Percentiles rank a stretch among this genome's conserved stretches.
These are phyloP conservation scores for Dacryopinax spathularia DNA, from an alignment of 768 basidiomycete genomes.

Conservation along the genomic window DNA sequence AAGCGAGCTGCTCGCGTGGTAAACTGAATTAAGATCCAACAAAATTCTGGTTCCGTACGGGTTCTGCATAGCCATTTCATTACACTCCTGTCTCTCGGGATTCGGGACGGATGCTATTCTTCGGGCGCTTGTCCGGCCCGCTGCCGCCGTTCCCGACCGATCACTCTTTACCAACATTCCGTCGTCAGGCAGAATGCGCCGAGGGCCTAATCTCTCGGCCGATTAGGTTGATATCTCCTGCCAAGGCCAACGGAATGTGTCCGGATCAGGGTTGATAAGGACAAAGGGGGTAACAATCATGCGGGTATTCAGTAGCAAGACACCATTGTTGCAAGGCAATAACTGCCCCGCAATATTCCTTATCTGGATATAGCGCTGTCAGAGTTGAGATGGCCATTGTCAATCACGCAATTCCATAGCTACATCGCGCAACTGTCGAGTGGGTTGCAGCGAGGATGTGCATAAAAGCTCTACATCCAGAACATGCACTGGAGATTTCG, in stretches of 20 bases:
- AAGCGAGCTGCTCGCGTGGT: not conserved
- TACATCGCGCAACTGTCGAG: not conserved
- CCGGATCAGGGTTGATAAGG: no score
- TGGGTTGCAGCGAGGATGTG: not conserved
- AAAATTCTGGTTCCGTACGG: not conserved
- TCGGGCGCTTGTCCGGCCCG: slow-evolving; percentile 1
- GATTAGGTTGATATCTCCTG: no score
- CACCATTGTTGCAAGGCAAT: not conserved
- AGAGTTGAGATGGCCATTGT: no score
- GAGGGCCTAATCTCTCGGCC: not conserved
- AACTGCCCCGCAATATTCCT: not conserved
- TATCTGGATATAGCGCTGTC: not conserved
- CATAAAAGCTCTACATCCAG: not conserved
- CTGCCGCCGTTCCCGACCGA: not conserved
- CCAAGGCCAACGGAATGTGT: no score
- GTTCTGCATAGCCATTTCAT: not conserved
- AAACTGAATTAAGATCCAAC: not conserved
- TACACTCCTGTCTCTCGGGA: not conserved
- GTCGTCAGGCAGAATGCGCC: not conserved
- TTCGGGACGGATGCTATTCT: not conserved
- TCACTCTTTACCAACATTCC: not conserved
- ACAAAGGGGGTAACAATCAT: not conserved
- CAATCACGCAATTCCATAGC: not conserved
- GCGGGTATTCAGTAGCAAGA: not conserved
- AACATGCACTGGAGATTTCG: not conserved